These are phyloP conservation scores for Achaetomium macrosporum DNA, from an alignment of 2,329 filamentous ascomycete genomes.

Conservation along the genomic window DNA sequence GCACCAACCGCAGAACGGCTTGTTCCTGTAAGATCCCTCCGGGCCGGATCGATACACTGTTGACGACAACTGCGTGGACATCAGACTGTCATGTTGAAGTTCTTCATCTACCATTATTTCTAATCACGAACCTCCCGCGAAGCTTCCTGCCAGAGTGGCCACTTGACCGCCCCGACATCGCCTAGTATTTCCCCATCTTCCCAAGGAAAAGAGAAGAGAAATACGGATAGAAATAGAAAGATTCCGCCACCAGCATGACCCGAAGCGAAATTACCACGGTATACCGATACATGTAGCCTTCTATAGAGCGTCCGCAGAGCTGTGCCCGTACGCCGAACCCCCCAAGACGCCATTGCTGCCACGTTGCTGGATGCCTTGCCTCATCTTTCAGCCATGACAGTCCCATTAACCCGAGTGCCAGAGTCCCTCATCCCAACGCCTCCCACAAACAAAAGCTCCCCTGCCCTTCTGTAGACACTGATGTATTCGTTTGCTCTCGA, in stretches of 20 bases:
- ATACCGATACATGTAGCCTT: slow-evolving; percentile 19
- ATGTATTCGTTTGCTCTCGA: background rate
- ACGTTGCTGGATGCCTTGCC: background rate
- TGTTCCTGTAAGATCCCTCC: no score
- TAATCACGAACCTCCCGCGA: background rate
- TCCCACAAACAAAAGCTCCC: background rate
- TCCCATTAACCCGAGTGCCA: background rate
- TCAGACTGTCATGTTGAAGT: background rate
- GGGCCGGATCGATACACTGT: no score
- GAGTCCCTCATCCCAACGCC: background rate
- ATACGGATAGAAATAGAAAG: slow-evolving; percentile 3
- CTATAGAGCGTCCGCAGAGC: slow-evolving; percentile 6
- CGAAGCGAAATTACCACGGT: slow-evolving; percentile 7
- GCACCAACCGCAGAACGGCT: no score
- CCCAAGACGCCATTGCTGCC: slow-evolving; percentile 11
- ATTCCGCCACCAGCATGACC: slow-evolving; percentile 13
- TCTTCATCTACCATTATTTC: slow-evolving; percentile 2
- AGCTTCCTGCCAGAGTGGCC: background rate
- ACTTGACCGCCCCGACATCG: slow-evolving; percentile 4
- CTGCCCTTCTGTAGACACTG: background rate
- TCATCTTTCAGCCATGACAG: slow-evolving; percentile 10
- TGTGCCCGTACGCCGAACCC: background rate
- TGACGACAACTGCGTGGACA: no score
- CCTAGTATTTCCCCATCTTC: slow-evolving; percentile 5
- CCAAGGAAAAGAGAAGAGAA: slow-evolving; percentile 2